A percentile compares a stretch with the other conserved stretches of the same genome.
Conservation (phyloP, 108 stramenopile genomes). For the Skeletonema potamos region DNA sequence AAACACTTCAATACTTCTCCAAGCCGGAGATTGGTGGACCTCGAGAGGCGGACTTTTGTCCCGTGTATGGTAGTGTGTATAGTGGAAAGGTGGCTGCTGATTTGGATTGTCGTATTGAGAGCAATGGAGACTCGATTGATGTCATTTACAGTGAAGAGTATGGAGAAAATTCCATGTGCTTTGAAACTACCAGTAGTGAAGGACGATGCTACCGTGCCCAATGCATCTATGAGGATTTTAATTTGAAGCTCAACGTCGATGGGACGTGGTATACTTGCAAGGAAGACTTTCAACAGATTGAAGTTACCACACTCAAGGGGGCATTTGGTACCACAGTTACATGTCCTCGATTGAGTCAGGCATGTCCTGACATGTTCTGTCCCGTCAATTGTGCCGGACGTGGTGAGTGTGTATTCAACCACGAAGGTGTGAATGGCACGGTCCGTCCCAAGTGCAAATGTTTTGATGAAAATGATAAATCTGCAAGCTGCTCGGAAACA, state of each 20-base stretch:
- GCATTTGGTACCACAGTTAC: constrained; percentile 44
- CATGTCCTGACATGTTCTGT: constrained; percentile 85
- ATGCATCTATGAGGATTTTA: constrained; percentile 50
- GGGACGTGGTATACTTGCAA: constrained; percentile 65
- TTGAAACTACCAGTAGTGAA: constrained; percentile 63
- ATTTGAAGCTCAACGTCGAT: constrained; percentile 50
- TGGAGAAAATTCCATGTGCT: constrained; percentile 69
- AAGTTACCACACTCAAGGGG: constrained; percentile 37
- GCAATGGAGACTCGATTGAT: constrained; percentile 65
- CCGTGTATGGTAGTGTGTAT: constrained; percentile 74
- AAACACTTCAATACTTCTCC: constrained; percentile 71
- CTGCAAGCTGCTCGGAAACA: constrained; percentile 79
- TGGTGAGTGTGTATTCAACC: constrained; percentile 69
- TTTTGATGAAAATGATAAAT: constrained; percentile 71
- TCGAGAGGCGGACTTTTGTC: constrained; percentile 80
- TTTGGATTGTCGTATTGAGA: constrained; percentile 58
- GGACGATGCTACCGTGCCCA: constrained; percentile 75
- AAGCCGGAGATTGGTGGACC: constrained; percentile 66
- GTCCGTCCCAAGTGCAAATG: constrained; percentile 72
- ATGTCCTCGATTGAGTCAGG: constrained; percentile 56
- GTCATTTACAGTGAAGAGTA: constrained; percentile 66
- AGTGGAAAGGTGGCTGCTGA: constrained; percentile 55
- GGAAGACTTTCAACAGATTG: constrained; percentile 71
- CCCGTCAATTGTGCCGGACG: constrained; percentile 82
- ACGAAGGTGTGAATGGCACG: constrained; percentile 42